phyloP scores from a whole-genome alignment of 257 asterid genomes.

The Echium plantagineum region DNA sequence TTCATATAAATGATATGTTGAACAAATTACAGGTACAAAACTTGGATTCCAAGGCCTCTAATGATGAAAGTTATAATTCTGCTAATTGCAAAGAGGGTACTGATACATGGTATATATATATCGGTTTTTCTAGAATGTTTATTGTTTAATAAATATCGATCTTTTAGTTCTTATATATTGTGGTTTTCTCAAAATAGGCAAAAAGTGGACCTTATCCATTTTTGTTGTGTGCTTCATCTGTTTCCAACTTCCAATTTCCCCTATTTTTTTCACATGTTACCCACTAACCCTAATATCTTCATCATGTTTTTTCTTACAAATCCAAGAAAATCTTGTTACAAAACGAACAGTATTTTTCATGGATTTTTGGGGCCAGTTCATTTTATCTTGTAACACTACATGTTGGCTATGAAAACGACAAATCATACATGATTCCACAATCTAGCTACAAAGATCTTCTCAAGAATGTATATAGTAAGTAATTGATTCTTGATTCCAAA shows the following conservation, averaged over 20 bases:
- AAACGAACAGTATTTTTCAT: neutral
- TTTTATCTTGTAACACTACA: neutral
- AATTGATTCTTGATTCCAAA: too few species aligned
- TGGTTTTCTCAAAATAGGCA: too few species aligned
- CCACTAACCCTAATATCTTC: conserved; percentile 15
- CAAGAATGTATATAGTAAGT: neutral
- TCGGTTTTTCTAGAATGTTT: too few species aligned
- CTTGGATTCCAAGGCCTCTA: conserved; percentile 41
- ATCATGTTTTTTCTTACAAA: conserved; percentile 6
- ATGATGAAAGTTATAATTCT: conserved; percentile 52
- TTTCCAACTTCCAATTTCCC: neutral
- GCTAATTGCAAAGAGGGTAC: conserved; percentile 37
- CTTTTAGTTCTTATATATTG: too few species aligned
- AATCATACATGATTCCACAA: conserved; percentile 1
- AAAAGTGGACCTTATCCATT: neutral
- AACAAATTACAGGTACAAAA: conserved; percentile 32
- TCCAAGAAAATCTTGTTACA: conserved; percentile 14
- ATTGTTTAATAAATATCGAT: too few species aligned
- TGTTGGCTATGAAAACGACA: conserved; percentile 8
- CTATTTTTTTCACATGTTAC: neutral
- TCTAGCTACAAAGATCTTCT: neutral
- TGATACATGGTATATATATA: conserved; percentile 58
- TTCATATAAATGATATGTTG: neutral
- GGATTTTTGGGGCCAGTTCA: conserved; percentile 1
- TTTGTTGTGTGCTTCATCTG: neutral